Conservation (phyloP, 768 basidiomycete species). For the Tephrocybe sp. region DNA sequence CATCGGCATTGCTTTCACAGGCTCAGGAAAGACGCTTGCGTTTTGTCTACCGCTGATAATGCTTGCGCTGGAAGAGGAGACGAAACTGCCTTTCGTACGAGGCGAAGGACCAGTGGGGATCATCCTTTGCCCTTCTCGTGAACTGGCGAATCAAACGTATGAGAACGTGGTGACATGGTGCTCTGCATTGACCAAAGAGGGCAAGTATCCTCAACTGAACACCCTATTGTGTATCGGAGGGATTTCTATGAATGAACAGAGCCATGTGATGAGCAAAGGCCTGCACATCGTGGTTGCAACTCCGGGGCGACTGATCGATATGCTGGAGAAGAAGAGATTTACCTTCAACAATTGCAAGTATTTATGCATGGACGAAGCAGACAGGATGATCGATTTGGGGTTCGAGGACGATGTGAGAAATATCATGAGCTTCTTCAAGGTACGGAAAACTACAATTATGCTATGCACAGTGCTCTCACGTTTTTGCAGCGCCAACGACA, state of each 20-base stretch:
- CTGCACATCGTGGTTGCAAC: constrained; percentile 97
- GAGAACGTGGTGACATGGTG: constrained; percentile 93
- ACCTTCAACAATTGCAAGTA: constrained; percentile 94
- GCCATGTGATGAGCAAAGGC: constrained; percentile 86
- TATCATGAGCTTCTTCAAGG: constrained; percentile 99
- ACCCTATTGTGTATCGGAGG: constrained; percentile 94
- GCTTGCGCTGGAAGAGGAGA: constrained; percentile 93
- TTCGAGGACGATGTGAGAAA: constrained; percentile 99
- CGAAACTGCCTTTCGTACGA: constrained; percentile 82
- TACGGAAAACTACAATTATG: constrained; percentile 29
- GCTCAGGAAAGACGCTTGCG: constrained; percentile 97
- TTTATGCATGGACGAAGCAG: constrained; percentile 98
- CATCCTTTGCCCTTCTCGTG: constrained; percentile 94
- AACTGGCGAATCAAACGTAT: constrained; percentile 95
- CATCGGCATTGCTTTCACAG: constrained; percentile 99
- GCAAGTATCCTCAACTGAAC: constrained; percentile 83
- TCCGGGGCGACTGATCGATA: constrained; percentile 94
- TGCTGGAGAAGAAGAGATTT: constrained; percentile 94
- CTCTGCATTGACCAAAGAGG: constrained; percentile 72
- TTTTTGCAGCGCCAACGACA: constrained; percentile 85
- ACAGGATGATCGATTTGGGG: constrained; percentile 98
- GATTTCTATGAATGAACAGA: constrained; percentile 98
- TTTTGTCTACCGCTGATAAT: constrained; percentile 98
- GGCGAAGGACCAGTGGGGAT: constrained; percentile 98
- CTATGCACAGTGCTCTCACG: background rate